Evolutionary conservation across 2,329 filamentous ascomycete genomes (phyloP).

Genomic region (Hypomyces perniciosus): DNA sequence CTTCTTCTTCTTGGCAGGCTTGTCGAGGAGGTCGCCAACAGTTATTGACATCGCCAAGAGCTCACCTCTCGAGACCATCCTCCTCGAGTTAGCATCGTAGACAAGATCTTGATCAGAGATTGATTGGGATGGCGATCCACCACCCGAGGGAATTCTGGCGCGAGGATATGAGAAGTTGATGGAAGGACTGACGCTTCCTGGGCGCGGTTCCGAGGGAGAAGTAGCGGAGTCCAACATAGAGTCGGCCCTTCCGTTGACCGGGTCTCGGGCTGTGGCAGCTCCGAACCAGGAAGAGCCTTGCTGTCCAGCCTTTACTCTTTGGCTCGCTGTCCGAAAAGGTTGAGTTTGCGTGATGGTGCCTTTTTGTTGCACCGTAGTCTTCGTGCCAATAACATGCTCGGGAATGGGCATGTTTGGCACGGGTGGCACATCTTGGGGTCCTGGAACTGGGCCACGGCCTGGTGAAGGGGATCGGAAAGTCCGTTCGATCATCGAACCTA

Average conservation of each 20-base stretch:
- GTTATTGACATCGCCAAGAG: conserved; percentile 38
- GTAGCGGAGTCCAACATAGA: conserved; percentile 28
- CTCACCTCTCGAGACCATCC: conserved; percentile 48
- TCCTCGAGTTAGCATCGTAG: conserved; percentile 60
- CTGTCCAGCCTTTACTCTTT: conserved; percentile 39
- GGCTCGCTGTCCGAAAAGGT: conserved; percentile 48
- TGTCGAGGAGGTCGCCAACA: conserved; percentile 34
- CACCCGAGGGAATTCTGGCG: conserved; percentile 35
- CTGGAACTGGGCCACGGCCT: conserved; percentile 36
- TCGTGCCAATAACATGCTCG: conserved; percentile 15
- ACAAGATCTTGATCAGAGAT: conserved; percentile 43
- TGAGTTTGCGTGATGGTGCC: conserved; percentile 40
- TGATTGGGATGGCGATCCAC: conserved; percentile 8
- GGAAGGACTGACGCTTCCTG: conserved; percentile 45
- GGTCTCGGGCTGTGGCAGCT: conserved; percentile 36
- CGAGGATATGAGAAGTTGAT: conserved; percentile 57
- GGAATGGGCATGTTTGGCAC: conserved; percentile 63
- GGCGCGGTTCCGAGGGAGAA: conserved; percentile 28
- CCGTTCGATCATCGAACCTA: conserved; percentile 79
- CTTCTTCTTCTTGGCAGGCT: conserved; percentile 26
- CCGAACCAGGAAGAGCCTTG: conserved; percentile 46
- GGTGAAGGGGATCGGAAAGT: conserved; percentile 77
- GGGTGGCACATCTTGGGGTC: conserved; percentile 54
- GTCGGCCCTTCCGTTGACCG: conserved; percentile 40
- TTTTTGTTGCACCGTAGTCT: conserved; percentile 21